Evolutionary conservation across 2,329 filamentous ascomycete species (phyloP).

Genomic region (Albophoma yamanashiensis): DNA sequence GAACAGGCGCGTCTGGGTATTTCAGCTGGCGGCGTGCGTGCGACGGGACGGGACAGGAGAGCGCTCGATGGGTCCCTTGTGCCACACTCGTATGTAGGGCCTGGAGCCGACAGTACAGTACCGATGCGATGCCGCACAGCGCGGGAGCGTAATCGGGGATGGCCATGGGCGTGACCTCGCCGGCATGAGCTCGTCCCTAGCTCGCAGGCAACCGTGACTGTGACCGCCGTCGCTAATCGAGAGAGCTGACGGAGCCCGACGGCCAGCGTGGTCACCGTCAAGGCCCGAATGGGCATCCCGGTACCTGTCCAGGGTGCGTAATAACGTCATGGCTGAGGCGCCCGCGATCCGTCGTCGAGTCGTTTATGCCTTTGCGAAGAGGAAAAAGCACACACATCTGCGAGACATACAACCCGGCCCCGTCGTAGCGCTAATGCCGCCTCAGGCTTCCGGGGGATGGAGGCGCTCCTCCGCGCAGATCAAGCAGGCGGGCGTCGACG

Average conservation of each 20-base stretch:
- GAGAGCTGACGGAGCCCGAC: not conserved
- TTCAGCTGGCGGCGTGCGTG: not conserved
- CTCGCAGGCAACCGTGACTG: not conserved
- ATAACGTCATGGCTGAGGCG: not conserved
- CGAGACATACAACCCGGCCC: not conserved
- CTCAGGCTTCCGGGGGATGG: not conserved
- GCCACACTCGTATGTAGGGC: not conserved
- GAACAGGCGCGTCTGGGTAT: not conserved
- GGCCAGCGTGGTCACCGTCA: not conserved
- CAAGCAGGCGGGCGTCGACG: not conserved
- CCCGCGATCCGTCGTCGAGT: not conserved
- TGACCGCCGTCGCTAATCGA: not conserved
- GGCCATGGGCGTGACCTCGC: not conserved
- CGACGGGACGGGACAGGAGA: not conserved
- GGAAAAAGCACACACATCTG: not conserved
- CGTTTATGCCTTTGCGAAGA: not conserved
- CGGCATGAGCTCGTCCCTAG: not conserved
- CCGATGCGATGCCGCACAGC: not conserved
- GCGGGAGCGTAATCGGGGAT: not conserved
- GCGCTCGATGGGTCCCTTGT: not conserved
- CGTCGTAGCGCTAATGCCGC: not conserved
- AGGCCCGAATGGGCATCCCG: not conserved
- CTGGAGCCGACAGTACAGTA: not conserved
- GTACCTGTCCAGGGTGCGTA: not conserved
- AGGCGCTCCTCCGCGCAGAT: not conserved